A percentile compares a stretch with the other conserved stretches of the same genome.
Evolutionary conservation across 2,329 filamentous ascomycete species (phyloP).

Genomic region (Epichloe amarillans): DNA sequence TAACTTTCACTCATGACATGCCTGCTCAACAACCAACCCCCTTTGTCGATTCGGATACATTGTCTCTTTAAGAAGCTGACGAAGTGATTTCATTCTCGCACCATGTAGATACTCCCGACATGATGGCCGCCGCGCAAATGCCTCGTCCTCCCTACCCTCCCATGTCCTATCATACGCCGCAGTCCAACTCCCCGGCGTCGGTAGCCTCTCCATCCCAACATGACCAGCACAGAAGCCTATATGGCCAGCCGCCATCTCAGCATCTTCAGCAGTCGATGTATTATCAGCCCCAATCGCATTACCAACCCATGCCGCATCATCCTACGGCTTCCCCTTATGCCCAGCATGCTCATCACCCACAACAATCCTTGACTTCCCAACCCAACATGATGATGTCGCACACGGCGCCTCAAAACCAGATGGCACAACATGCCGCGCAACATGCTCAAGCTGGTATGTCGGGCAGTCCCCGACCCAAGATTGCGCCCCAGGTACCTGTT

Average conservation of each 20-base stretch:
- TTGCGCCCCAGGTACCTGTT: constrained; percentile 47
- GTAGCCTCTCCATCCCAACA: constrained; percentile 81
- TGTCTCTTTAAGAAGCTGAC: background rate
- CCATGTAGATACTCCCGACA: constrained; percentile 42
- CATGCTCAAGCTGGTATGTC: constrained; percentile 41
- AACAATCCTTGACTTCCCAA: constrained; percentile 48
- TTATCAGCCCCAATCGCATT: constrained; percentile 47
- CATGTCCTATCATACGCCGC: constrained; percentile 82
- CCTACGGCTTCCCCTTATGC: constrained; percentile 45
- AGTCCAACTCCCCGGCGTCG: constrained; percentile 88
- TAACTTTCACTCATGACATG: background rate
- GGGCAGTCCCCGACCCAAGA: constrained; percentile 49
- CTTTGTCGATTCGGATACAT: background rate
- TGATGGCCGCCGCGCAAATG: constrained; percentile 55
- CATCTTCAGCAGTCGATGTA: constrained; percentile 76
- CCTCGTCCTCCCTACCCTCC: constrained; percentile 73
- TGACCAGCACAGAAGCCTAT: constrained; percentile 80
- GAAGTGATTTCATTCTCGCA: background rate
- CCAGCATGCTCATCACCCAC: constrained; percentile 33
- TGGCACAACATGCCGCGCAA: constrained; percentile 45
- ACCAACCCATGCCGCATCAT: constrained; percentile 54
- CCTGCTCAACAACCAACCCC: too few species aligned
- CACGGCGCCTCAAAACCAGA: constrained; percentile 40
- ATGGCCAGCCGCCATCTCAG: constrained; percentile 65
- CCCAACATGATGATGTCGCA: constrained; percentile 56